These are phyloP conservation scores for Debaryomyces singareniensis DNA, from an alignment of 1,139 yeast genomes.

Conservation along the genomic window DNA sequence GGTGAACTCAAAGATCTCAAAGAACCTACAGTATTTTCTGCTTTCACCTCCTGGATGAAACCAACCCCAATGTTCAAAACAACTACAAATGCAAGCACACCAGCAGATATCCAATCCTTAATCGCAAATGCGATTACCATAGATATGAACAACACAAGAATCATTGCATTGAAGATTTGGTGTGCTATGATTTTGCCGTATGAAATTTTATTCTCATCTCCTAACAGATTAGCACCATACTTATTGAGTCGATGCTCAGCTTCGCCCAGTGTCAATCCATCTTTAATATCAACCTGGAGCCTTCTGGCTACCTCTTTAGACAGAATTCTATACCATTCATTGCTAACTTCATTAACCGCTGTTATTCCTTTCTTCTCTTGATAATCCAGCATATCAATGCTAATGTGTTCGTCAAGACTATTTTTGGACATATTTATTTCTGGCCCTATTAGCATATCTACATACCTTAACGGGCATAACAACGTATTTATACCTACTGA, in stretches of 20 bases:
- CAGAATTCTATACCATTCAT: slow-evolving; percentile 20
- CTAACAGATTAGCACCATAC: slow-evolving; percentile 58
- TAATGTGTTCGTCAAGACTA: not conserved
- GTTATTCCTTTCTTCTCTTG: not conserved
- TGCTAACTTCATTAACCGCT: not conserved
- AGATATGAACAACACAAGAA: slow-evolving; percentile 64
- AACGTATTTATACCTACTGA: too few species aligned
- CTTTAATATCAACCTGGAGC: slow-evolving; percentile 32
- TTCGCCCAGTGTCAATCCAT: slow-evolving; percentile 41
- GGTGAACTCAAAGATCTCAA: slow-evolving; percentile 66
- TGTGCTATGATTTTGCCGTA: slow-evolving; percentile 52
- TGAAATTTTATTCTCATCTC: slow-evolving; percentile 57
- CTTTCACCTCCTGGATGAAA: slow-evolving; percentile 62
- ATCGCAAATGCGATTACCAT: slow-evolving; percentile 74
- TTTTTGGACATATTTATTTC: not conserved
- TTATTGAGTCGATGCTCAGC: slow-evolving; percentile 18
- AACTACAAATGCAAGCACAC: slow-evolving; percentile 71
- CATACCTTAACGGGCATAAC: too few species aligned
- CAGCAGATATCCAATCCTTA: slow-evolving; percentile 77
- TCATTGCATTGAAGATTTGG: slow-evolving; percentile 78
- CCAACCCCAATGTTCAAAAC: slow-evolving; percentile 64
- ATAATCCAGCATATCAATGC: not conserved
- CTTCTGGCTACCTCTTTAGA: slow-evolving; percentile 26
- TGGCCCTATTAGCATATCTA: too few species aligned
- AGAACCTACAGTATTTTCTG: slow-evolving; percentile 79